Base-by-base conservation (phyloP, 2,329 filamentous ascomycete genomes). In the Aspergillus amoenus region DNA sequence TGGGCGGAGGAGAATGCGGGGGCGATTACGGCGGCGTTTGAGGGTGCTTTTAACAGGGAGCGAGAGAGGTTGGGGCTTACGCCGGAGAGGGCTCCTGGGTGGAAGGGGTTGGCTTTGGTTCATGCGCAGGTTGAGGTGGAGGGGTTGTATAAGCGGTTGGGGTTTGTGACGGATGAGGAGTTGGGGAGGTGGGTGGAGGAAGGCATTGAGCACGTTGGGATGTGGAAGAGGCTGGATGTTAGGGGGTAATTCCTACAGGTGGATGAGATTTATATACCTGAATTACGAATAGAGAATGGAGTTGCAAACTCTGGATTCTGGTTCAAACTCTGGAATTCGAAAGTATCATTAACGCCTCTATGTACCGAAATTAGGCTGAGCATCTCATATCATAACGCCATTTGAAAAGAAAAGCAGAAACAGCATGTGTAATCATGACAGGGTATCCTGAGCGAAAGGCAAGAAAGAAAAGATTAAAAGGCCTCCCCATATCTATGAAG, bases 151-250 rank as follows among this genome's bases (percentile, higher is more conserved):
- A 76, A 78, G 67, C 83, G 80, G 68, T 83, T 88, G 73, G 92
- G 91, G 0, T 97, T 96, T 72, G 75, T 79, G 60, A 78, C 84
- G 9, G 92, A 97, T 73, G 82, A 89, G 67, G 79, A 75, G 9
- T 84, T 93, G 83, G 90, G 90, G 1, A 81, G 72, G 32, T 97
- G 92, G 91, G 80, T 81, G 60, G 92, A 97, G 73, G 91, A 94
- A 68, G 90, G 89, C 4, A 93, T 96, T 54, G 80, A 84, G 62
- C 91, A 96, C 78, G 82, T 95, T 17, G 92, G 90, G 58, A 95
- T 97, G 92, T 96, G 84, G 82, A 82, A 75, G 71, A 63, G 73
- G 53, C 52, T 78, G n/a, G 54, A 61, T 12, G 42, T 71, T 30
- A 41, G 37, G 54, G 41, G 39, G 57, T 55, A 30, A 17, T 17